Conservation (phyloP, 2,329 filamentous ascomycete genomes). For the Lasiodiplodia hormozganensis region DNA sequence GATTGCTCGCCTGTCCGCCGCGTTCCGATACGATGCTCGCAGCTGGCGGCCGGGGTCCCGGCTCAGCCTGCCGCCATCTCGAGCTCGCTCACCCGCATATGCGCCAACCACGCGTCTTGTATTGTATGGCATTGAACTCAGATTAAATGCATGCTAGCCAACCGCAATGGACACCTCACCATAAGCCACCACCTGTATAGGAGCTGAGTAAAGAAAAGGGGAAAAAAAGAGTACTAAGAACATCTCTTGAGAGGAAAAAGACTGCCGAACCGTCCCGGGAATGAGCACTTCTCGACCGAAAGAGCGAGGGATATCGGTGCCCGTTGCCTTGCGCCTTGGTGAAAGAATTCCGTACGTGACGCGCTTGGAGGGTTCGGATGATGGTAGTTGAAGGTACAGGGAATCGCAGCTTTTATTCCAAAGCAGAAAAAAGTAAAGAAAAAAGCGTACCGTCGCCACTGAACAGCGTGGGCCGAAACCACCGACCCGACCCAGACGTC, state of each 20-base stretch:
- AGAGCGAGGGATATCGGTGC: slow-evolving; percentile 29
- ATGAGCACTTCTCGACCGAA: slow-evolving; percentile 27
- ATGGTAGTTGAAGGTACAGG: slow-evolving; percentile 28
- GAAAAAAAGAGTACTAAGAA: slow-evolving; percentile 26
- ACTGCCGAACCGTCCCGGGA: slow-evolving; percentile 27
- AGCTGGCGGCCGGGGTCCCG: slow-evolving; percentile 12
- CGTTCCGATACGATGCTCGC: slow-evolving; percentile 11
- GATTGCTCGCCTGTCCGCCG: slow-evolving; percentile 15
- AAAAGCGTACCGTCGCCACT: slow-evolving; percentile 27
- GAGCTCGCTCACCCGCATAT: neutral
- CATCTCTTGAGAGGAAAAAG: slow-evolving; percentile 28
- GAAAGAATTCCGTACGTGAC: slow-evolving; percentile 23
- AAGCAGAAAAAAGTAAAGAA: slow-evolving; percentile 27
- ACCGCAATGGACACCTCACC: slow-evolving; percentile 28
- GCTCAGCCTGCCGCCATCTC: neutral
- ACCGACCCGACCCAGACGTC: slow-evolving; percentile 28
- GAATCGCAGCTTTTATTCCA: slow-evolving; percentile 31
- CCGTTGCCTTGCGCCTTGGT: slow-evolving; percentile 27
- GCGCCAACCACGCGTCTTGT: slow-evolving; percentile 3
- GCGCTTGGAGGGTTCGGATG: slow-evolving; percentile 29
- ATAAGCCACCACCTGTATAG: slow-evolving; percentile 28
- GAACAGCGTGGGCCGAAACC: slow-evolving; percentile 27
- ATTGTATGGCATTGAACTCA: slow-evolving; percentile 25
- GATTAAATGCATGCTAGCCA: slow-evolving; percentile 29
- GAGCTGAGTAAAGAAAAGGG: slow-evolving; percentile 27